phyloP scores from a whole-genome alignment of 805 yeast species.

The Ogataea chonburiensis region DNA sequence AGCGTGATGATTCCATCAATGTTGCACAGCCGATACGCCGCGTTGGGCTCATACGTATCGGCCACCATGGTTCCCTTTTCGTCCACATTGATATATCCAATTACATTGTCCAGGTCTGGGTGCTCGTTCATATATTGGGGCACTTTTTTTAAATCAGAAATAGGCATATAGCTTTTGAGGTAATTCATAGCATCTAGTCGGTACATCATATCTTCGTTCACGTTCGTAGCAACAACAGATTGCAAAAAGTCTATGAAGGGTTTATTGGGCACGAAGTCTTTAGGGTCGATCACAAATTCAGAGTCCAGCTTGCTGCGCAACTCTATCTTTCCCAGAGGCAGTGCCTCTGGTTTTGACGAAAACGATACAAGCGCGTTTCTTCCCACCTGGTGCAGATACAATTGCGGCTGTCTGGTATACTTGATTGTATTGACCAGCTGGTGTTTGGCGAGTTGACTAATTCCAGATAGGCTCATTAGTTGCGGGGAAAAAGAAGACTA shows the following conservation, averaged over 20 bases:
- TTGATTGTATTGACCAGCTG: slow-evolving; percentile 21
- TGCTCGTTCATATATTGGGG: slow-evolving; percentile 55
- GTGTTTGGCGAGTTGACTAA: slow-evolving; percentile 18
- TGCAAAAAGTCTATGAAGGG: slow-evolving; percentile 28
- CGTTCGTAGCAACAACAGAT: slow-evolving; percentile 22
- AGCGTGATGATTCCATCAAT: slow-evolving; percentile 50
- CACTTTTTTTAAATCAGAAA: slow-evolving; percentile 64
- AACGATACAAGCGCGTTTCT: slow-evolving; percentile 29
- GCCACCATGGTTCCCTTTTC: slow-evolving; percentile 52
- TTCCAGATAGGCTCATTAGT: slow-evolving; percentile 5
- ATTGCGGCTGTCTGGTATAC: slow-evolving; percentile 29
- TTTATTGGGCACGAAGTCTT: slow-evolving; percentile 29
- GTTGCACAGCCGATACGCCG: slow-evolving; percentile 53
- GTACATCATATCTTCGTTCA: slow-evolving; percentile 49
- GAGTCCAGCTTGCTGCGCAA: slow-evolving; percentile 1
- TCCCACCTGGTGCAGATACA: slow-evolving; percentile 27
- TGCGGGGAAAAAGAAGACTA: slow-evolving; percentile 6
- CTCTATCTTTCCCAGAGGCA: slow-evolving; percentile 27
- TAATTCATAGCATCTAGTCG: slow-evolving; percentile 55
- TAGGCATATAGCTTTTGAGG: slow-evolving; percentile 58
- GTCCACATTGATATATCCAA: slow-evolving; percentile 68
- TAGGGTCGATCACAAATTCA: slow-evolving; percentile 17
- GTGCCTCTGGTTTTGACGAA: slow-evolving; percentile 26
- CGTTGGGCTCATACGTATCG: slow-evolving; percentile 55
- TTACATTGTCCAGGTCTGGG: slow-evolving; percentile 68